Percentiles rank a stretch among this genome's conserved stretches.
Evolutionary conservation across 371 early-diverging fungal species (phyloP).

Genomic region (Mucor saturninus): DNA sequence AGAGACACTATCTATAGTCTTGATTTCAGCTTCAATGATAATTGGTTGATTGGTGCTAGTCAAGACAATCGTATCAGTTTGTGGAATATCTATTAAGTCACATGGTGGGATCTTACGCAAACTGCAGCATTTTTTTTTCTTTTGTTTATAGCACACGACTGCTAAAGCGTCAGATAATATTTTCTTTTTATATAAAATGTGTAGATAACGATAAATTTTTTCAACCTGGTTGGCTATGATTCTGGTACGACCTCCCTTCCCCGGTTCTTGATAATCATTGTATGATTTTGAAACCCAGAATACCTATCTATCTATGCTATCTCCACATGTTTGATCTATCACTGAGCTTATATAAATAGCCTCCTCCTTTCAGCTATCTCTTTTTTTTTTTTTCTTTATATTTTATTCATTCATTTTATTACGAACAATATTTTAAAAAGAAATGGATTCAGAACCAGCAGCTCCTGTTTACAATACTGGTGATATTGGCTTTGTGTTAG

Average conservation of each 20-base stretch:
- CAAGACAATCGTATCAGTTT: conserved; percentile 56
- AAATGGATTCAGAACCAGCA: conserved; percentile 15
- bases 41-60: conserved; percentile 47
- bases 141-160: not conserved
- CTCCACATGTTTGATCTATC: not conserved
- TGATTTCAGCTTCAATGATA: conserved; percentile 33
- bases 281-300: not conserved
- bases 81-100: conserved; percentile 51
- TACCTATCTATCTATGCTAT: conserved; percentile 1
- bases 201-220: not conserved
- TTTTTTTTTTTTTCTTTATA: conserved; percentile 12
- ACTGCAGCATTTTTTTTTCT: not conserved
- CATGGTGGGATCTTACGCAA: conserved; percentile 6
- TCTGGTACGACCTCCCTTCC: not conserved
- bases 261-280: conserved; percentile 1
- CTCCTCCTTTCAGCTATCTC: not conserved
- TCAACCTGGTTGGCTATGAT: conserved; percentile 4
- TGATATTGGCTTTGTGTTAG: conserved; percentile 74
- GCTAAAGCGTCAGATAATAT: not conserved
- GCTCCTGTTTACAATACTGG: conserved; percentile 53
- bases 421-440: not conserved
- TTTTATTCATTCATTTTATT: not conserved
- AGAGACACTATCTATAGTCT: conserved; percentile 49
- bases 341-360: conserved; percentile 2
- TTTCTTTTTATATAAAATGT: not conserved